A percentile compares a stretch with the other conserved stretches of the same genome.
Conservation (phyloP, 2,329 filamentous ascomycete species). For the Ceratocystis lukuohia region DNA sequence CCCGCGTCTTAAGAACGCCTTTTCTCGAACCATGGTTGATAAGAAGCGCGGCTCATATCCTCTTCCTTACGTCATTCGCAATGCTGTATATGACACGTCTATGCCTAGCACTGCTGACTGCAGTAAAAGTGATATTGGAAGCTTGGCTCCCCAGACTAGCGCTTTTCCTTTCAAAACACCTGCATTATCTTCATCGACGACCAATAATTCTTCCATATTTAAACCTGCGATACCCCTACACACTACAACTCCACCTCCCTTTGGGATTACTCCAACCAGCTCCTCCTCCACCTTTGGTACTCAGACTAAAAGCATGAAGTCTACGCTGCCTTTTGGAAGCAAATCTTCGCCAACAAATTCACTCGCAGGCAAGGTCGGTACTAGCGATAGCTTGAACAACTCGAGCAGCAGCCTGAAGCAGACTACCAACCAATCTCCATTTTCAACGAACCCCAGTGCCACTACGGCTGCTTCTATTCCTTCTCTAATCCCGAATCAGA, state of each 20-base stretch:
- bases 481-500: background rate
- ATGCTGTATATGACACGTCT: slow-evolving; percentile 36
- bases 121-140: background rate
- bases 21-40: slow-evolving; percentile 45
- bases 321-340: background rate
- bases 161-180: background rate
- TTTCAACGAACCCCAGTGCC: background rate
- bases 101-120: background rate
- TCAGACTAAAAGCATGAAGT: background rate
- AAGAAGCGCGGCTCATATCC: slow-evolving; percentile 41
- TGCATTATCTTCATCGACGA: background rate
- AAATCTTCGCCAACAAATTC: background rate
- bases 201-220: background rate
- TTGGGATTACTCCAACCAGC: background rate
- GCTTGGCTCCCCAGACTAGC: background rate
- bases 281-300: background rate
- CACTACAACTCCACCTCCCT: background rate
- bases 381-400: no score
- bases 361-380: background rate
- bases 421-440: background rate
- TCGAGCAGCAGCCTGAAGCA: no score
- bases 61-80: slow-evolving; percentile 43
- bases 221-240: background rate
- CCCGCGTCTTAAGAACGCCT: slow-evolving; percentile 40
- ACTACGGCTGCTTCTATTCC: background rate